Percentiles rank a stretch among this genome's conserved stretches.
Conservation (phyloP, 495 filamentous ascomycete genomes). For the Penicillium silybi region DNA sequence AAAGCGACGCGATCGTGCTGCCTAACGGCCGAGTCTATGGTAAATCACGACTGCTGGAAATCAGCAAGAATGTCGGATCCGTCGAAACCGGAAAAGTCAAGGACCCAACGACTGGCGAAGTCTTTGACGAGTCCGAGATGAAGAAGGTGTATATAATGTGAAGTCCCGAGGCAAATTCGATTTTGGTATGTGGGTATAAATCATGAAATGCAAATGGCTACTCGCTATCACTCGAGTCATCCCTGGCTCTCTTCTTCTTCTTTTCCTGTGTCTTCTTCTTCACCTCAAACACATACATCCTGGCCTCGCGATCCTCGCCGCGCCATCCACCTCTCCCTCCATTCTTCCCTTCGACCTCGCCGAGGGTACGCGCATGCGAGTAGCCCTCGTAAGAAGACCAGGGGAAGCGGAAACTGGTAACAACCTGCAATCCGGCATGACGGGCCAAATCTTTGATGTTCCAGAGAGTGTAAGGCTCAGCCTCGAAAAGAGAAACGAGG, state of each 20-base stretch:
- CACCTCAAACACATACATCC: conserved; percentile 75
- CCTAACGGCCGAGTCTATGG: conserved; percentile 89
- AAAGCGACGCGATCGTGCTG: conserved; percentile 78
- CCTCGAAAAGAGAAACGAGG: conserved; percentile 85
- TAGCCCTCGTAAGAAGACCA: conserved; percentile 77
- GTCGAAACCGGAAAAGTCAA: conserved; percentile 60
- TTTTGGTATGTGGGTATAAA: background rate
- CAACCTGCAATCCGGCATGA: conserved; percentile 70
- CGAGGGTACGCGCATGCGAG: conserved; percentile 80
- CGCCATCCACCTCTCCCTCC: conserved; percentile 63
- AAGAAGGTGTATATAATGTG: conserved; percentile 90
- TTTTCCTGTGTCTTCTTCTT: conserved; percentile 47
- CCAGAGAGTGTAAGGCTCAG: conserved; percentile 91
- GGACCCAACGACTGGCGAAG: conserved; percentile 73
- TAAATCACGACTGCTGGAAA: conserved; percentile 63
- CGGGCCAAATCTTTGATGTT: conserved; percentile 83
- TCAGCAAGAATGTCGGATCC: conserved; percentile 61
- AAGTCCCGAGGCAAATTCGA: background rate
- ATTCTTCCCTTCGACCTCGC: conserved; percentile 61
- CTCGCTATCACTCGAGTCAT: conserved; percentile 44
- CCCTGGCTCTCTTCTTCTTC: conserved; percentile 38
- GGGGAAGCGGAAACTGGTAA: conserved; percentile 73
- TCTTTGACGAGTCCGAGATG: conserved; percentile 56
- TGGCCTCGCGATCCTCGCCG: conserved; percentile 69
- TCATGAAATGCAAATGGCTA: background rate